Evolutionary conservation across 2,329 filamentous ascomycete genomes (phyloP), one percentile per base, ranked within the genome.

Genomic region (Epichloe sylvatica): DNA sequence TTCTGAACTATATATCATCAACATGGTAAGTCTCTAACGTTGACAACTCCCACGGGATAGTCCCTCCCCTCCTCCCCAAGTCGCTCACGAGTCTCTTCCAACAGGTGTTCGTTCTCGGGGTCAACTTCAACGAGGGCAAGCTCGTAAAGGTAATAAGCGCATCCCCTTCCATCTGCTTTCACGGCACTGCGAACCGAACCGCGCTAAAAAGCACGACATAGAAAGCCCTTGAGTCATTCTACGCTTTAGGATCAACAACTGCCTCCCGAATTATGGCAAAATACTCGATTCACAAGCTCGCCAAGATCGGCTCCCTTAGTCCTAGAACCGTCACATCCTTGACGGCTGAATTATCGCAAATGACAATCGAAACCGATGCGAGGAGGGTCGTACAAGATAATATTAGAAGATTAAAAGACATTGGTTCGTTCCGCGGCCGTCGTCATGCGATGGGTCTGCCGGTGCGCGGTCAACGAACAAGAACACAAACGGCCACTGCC

Each of bases 291-390:
- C 86, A 95, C 70, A 83, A 87, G 33, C 83, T 79, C 51, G 85
- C 86, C 56, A 85, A 82, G 62, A 74, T 97, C 57, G 86, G 85
- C 64, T 75, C 80, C 7, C 70, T 98, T 19, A 75, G 80, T 42
- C 80, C 83, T 52, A 81, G 84, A 64, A 90, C 88, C 53, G 72
- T 95, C 57, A 83, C 87, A 47, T 83, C 85, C 48, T 74, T 98
- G 53, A 92, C 85, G 21, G 84, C 84, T 46, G 87, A 94, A 61
- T 74, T 98, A 39, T 86, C 88, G 15, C 83, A 81, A 49, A 90
- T 98, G 87, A 94, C 85, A 52, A 87, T 97, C 60, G 92, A 96
- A 67, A 94, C 85, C 66, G 90, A 97, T 60, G 75, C 94, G 55
- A 75, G 81, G 60, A 78, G 84, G 62, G 71, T 86, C 52, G 70